Evolutionary conservation across 306 rosid species (phyloP).

Genomic region (Delonix regia): DNA sequence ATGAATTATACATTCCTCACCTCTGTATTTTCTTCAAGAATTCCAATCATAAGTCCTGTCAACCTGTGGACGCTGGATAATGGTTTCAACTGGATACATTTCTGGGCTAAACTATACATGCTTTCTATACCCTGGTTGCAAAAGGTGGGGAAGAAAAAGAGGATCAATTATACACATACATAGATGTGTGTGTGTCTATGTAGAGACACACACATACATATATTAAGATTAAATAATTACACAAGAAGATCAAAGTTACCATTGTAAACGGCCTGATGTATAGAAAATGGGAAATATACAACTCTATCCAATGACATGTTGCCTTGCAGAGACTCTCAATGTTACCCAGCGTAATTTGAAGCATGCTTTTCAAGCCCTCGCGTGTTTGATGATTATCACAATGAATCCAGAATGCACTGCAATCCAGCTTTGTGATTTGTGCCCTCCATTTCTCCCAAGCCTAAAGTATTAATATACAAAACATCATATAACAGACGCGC

Average conservation of each 20-base stretch:
- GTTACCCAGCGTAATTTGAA: constrained; percentile 87
- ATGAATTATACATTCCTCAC: constrained; percentile 43
- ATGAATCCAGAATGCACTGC: constrained; percentile 80
- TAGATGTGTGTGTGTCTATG: not conserved
- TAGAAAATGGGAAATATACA: constrained; percentile 77
- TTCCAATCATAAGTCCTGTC: constrained; percentile 71
- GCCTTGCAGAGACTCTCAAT: constrained; percentile 61
- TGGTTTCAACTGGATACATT: constrained; percentile 81
- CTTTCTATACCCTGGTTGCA: constrained; percentile 81
- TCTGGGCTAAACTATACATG: constrained; percentile 80
- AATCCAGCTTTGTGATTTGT: constrained; percentile 77
- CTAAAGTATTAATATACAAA: constrained; percentile 49
- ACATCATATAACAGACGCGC: constrained; percentile 11
- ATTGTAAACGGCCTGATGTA: constrained; percentile 79
- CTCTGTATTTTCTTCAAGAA: constrained; percentile 92
- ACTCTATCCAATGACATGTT: constrained; percentile 84
- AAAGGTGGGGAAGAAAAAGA: constrained; percentile 18
- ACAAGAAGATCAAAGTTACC: constrained; percentile 50
- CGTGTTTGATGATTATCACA: constrained; percentile 76
- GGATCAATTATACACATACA: not conserved
- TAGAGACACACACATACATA: no score
- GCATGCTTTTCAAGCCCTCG: constrained; percentile 83
- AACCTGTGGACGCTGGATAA: constrained; percentile 56
- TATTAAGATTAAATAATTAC: constrained; percentile 17
- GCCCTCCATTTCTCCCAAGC: constrained; percentile 97